Conservation (phyloP, 2,329 filamentous ascomycete species). For the Penicillium sp. region DNA sequence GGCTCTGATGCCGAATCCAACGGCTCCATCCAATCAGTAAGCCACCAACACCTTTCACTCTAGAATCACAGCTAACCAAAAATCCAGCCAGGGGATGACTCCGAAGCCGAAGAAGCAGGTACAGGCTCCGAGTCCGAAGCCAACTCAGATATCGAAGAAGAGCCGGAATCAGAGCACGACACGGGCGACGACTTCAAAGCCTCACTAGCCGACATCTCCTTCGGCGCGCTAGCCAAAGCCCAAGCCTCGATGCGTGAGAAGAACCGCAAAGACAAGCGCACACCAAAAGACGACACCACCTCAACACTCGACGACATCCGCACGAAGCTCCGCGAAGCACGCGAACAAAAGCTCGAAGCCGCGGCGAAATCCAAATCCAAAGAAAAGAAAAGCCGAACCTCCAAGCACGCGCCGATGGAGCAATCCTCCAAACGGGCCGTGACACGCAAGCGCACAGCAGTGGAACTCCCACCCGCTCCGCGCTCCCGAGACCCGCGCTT, state of each 20-base stretch:
- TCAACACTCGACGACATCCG: conserved; percentile 40
- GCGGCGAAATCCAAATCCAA: conserved; percentile 23
- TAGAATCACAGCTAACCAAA: background rate
- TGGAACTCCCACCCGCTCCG: conserved; percentile 54
- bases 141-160: conserved; percentile 35
- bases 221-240: conserved; percentile 85
- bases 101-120: conserved; percentile 14
- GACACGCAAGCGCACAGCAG: conserved; percentile 72
- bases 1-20: conserved; percentile 19
- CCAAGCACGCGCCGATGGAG: conserved; percentile 86
- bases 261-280: conserved; percentile 29
- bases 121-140: conserved; percentile 41
- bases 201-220: conserved; percentile 66
- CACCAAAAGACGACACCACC: conserved; percentile 19
- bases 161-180: conserved; percentile 26
- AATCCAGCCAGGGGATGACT: conserved; percentile 4
- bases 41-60: background rate
- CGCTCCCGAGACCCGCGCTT: conserved; percentile 87
- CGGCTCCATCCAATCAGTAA: conserved; percentile 22
- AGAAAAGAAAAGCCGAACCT: conserved; percentile 53
- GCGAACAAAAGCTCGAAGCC: conserved; percentile 31
- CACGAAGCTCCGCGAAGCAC: conserved; percentile 42
- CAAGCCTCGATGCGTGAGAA: conserved; percentile 64
- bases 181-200: conserved; percentile 37
- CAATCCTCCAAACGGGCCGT: conserved; percentile 82